Evolutionary conservation across 2,329 filamentous ascomycete species (phyloP).

Genomic region (Elsinoe necatrix): DNA sequence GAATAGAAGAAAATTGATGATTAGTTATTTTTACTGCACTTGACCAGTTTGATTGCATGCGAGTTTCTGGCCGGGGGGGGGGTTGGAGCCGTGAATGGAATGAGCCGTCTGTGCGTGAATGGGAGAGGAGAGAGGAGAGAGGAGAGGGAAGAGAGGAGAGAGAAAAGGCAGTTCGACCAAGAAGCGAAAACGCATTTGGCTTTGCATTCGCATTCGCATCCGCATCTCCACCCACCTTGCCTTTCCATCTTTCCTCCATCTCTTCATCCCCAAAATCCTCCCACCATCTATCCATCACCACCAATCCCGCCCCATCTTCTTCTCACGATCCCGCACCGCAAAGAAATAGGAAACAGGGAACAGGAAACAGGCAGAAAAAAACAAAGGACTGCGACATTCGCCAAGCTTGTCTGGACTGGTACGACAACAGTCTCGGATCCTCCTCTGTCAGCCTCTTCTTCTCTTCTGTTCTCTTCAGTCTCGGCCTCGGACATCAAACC

Average conservation of each 20-base stretch:
- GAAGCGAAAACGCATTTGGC: neutral
- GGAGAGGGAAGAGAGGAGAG: neutral
- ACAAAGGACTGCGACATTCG: slow-evolving; percentile 1
- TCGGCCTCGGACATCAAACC: slow-evolving; percentile 3
- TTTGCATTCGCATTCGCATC: no score
- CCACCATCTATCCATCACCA: slow-evolving; percentile 7
- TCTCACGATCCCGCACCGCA: neutral
- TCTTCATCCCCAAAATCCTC: neutral
- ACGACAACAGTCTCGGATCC: slow-evolving; percentile 12
- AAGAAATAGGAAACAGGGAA: no score
- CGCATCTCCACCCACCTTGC: slow-evolving; percentile 17
- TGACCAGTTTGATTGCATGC: slow-evolving; percentile 1
- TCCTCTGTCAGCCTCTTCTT: slow-evolving; percentile 4
- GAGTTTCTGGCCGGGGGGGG: slow-evolving; percentile 5
- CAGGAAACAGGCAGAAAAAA: neutral
- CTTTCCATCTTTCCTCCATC: slow-evolving; percentile 1
- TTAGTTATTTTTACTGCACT: neutral
- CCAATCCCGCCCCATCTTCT: neutral
- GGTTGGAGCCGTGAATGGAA: slow-evolving; percentile 3
- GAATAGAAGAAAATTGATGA: neutral
- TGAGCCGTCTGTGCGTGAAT: neutral
- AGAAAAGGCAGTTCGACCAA: no score
- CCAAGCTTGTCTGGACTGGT: slow-evolving; percentile 11
- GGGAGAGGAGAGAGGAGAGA: neutral
- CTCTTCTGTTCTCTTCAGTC: no score